Evolutionary conservation across 1,139 yeast species (phyloP).

Genomic region (Hyphopichia wangnamkhiaoensis): DNA sequence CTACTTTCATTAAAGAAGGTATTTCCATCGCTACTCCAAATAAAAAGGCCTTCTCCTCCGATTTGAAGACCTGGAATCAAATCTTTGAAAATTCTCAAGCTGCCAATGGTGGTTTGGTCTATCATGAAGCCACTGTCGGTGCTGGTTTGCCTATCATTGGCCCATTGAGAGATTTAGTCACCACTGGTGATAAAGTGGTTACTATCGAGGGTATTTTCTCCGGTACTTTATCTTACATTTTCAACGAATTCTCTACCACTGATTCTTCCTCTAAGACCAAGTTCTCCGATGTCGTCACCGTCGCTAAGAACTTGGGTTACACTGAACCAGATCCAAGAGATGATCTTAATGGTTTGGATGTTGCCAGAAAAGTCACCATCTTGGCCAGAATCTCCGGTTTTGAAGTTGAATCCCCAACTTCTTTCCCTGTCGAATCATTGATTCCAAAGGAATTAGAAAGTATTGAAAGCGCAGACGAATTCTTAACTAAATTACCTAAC

Average conservation of each 20-base stretch:
- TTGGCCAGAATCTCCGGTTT: slow-evolving; percentile 91
- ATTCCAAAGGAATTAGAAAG: slow-evolving; percentile 86
- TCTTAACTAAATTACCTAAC: slow-evolving; percentile 74
- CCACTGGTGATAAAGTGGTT: slow-evolving; percentile 89
- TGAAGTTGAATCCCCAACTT: slow-evolving; percentile 81
- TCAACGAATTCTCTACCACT: slow-evolving; percentile 84
- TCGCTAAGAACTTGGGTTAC: slow-evolving; percentile 89
- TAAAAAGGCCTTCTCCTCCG: slow-evolving; percentile 94
- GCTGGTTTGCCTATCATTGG: slow-evolving; percentile 95
- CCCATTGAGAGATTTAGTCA: slow-evolving; percentile 80
- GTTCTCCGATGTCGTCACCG: slow-evolving; percentile 85
- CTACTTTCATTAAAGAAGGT: slow-evolving; percentile 70
- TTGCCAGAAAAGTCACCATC: slow-evolving; percentile 96
- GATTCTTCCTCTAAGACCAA: slow-evolving; percentile 56
- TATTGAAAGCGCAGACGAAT: slow-evolving; percentile 72
- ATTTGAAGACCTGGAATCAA: slow-evolving; percentile 70
- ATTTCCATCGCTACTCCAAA: slow-evolving; percentile 97
- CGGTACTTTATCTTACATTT: slow-evolving; percentile 94
- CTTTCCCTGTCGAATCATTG: slow-evolving; percentile 94
- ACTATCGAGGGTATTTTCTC: slow-evolving; percentile 95
- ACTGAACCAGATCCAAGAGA: slow-evolving; percentile 99
- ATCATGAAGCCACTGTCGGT: slow-evolving; percentile 99
- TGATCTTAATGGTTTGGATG: slow-evolving; percentile 95
- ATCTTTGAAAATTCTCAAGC: slow-evolving; percentile 58
- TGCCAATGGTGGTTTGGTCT: slow-evolving; percentile 72